Evolutionary conservation across 371 early-diverging fungal species (phyloP).

Genomic region (Blastocladiella emersonii): DNA sequence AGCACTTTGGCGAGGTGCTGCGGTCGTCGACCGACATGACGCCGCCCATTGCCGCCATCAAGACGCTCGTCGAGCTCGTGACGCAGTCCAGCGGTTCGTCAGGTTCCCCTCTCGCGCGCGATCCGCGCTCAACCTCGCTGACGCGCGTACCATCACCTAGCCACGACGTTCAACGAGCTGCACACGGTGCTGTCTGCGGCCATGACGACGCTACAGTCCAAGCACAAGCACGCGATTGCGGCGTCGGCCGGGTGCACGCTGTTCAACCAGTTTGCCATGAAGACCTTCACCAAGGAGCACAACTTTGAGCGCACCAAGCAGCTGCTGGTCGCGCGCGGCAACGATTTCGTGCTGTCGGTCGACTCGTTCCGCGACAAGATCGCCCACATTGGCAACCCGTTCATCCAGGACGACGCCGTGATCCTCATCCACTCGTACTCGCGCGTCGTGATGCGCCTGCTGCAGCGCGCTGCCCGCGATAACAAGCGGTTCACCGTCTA

Average conservation of each 20-base stretch:
- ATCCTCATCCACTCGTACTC: constrained; percentile 92
- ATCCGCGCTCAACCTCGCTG: not conserved
- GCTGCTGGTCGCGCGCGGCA: constrained; percentile 52
- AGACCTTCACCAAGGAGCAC: constrained; percentile 52
- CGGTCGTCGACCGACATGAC: constrained; percentile 38
- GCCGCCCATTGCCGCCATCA: constrained; percentile 78
- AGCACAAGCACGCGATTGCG: constrained; percentile 44
- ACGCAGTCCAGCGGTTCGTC: constrained; percentile 44
- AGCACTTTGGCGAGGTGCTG: not conserved
- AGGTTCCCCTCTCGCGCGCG: no score
- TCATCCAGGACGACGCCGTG: constrained; percentile 73
- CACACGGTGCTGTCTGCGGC: constrained; percentile 59
- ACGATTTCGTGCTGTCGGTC: constrained; percentile 58
- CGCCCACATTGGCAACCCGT: constrained; percentile 68
- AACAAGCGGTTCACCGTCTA: constrained; percentile 74
- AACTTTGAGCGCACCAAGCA: constrained; percentile 68
- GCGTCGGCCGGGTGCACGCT: constrained; percentile 80
- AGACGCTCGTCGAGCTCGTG: constrained; percentile 60
- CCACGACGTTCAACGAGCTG: constrained; percentile 59
- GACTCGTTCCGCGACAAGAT: constrained; percentile 54
- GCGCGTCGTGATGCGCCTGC: constrained; percentile 73
- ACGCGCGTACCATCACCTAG: not conserved
- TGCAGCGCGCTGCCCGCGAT: constrained; percentile 51
- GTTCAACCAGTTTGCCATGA: constrained; percentile 62
- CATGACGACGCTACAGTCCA: constrained; percentile 43